Percentiles rank a stretch among this genome's conserved stretches.
Evolutionary conservation across 768 basidiomycete species (phyloP).

Genomic region (Favolaschia claudopus): DNA sequence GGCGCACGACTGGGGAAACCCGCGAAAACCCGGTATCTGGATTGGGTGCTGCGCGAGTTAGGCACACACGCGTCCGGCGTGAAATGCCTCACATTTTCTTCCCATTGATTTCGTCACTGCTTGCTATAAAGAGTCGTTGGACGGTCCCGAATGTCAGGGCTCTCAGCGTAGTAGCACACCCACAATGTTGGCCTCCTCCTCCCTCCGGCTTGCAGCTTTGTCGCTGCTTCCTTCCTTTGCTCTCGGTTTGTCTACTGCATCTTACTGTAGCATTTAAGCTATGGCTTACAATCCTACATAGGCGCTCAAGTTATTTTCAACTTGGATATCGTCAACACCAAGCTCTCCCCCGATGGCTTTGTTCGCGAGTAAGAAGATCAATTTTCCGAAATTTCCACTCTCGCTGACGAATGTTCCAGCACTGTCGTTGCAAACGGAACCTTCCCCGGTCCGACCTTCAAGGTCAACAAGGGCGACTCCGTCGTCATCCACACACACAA

Average conservation of each 20-base stretch:
- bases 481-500: constrained; percentile 40
- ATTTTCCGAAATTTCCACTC: background rate
- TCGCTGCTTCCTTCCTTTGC: constrained; percentile 18
- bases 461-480: constrained; percentile 33
- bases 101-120: no score
- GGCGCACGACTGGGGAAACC: no score
- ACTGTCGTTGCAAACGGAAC: constrained; percentile 36
- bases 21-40: no score
- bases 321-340: constrained; percentile 26
- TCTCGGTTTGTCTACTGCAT: no score
- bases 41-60: no score
- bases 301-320: constrained; percentile 18
- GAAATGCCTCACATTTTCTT: no score
- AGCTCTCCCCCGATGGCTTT: constrained; percentile 29
- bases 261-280: no score
- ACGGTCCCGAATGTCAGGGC: constrained; percentile 14
- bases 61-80: no score
- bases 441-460: constrained; percentile 38
- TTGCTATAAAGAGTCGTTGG: background rate
- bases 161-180: constrained; percentile 4
- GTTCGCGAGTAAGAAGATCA: constrained; percentile 11
- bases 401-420: constrained; percentile 16
- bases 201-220: constrained; percentile 14
- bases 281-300: no score
- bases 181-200: constrained; percentile 19